These are phyloP conservation scores for Didymella pinodella DNA, from an alignment of 2,329 filamentous ascomycete species.

Conservation along the genomic window DNA sequence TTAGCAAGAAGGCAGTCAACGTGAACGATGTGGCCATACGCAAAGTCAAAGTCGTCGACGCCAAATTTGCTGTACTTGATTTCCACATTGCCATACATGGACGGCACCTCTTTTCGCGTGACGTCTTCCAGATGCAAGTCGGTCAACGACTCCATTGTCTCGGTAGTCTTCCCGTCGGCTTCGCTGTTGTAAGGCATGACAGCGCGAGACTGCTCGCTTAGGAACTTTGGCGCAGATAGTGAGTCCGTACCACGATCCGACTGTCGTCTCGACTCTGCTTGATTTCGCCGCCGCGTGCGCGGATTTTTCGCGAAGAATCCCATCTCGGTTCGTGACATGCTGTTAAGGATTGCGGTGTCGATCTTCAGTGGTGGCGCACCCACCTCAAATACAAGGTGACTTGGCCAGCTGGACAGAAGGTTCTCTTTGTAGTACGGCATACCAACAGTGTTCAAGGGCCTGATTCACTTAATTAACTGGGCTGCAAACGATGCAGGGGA, in stretches of 20 bases:
- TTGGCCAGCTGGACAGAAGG: conserved; percentile 88
- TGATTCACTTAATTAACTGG: conserved; percentile 43
- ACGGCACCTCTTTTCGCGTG: conserved; percentile 80
- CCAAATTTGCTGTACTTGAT: conserved; percentile 99
- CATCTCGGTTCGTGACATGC: conserved; percentile 75
- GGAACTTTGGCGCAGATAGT: conserved; percentile 83
- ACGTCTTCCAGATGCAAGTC: conserved; percentile 74
- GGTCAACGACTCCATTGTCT: conserved; percentile 72
- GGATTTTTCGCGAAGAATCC: conserved; percentile 82
- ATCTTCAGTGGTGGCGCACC: conserved; percentile 81
- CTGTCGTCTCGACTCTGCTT: conserved; percentile 78
- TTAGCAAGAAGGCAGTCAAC: conserved; percentile 12
- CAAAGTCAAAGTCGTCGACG: conserved; percentile 99
- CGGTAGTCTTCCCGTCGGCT: conserved; percentile 42
- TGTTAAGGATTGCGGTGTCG: conserved; percentile 73
- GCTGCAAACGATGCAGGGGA: background rate
- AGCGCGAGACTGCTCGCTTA: conserved; percentile 90
- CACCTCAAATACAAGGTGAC: conserved; percentile 81
- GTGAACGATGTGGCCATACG: conserved; percentile 59
- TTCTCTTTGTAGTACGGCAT: conserved; percentile 93
- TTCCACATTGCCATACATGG: conserved; percentile 91
- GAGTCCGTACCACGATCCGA: conserved; percentile 66
- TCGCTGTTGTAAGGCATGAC: conserved; percentile 46
- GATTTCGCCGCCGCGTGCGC: conserved; percentile 76
- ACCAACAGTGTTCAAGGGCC: conserved; percentile 83